Evolutionary conservation across 192 early-diverging fungal species (phyloP).

Genomic region (Physocladia obscura): DNA sequence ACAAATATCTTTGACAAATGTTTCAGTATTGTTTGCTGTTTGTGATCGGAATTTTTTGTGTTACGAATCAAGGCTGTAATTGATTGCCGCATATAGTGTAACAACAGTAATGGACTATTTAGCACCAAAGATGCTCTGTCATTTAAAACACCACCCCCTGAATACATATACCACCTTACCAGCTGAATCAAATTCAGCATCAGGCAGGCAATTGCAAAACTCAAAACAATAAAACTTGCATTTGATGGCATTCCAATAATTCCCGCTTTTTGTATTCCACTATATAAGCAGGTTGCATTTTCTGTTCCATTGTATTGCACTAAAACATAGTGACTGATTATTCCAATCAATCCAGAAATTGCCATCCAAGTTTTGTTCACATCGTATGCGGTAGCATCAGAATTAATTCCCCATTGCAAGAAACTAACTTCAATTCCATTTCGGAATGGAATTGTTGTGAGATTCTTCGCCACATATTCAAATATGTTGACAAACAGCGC

Average conservation of each 20-base stretch:
- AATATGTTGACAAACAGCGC: too few species aligned
- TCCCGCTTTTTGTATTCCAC: not conserved
- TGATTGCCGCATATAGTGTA: not conserved
- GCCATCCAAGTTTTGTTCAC: not conserved
- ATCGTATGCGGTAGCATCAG: not conserved
- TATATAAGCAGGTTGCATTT: not conserved
- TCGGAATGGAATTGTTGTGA: too few species aligned
- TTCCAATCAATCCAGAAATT: not conserved
- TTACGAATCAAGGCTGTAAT: not conserved
- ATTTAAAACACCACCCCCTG: not conserved
- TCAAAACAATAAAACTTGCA: not conserved
- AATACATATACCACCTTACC: not conserved
- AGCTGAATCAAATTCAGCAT: not conserved
- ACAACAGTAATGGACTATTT: not conserved
- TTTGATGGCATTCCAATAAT: slow-evolving; percentile 2
- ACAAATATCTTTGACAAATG: slow-evolving; percentile 1
- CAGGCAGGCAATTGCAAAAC: not conserved
- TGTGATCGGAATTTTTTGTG: not conserved
- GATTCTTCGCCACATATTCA: too few species aligned
- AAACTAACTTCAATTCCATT: too few species aligned
- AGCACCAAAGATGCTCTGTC: not conserved
- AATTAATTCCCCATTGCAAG: not conserved
- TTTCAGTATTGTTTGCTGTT: not conserved
- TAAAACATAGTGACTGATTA: slow-evolving; percentile 8
- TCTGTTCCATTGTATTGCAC: slow-evolving; percentile 1